Conservation (phyloP, 2,329 filamentous ascomycete species). For the Passalora sequoiae region DNA sequence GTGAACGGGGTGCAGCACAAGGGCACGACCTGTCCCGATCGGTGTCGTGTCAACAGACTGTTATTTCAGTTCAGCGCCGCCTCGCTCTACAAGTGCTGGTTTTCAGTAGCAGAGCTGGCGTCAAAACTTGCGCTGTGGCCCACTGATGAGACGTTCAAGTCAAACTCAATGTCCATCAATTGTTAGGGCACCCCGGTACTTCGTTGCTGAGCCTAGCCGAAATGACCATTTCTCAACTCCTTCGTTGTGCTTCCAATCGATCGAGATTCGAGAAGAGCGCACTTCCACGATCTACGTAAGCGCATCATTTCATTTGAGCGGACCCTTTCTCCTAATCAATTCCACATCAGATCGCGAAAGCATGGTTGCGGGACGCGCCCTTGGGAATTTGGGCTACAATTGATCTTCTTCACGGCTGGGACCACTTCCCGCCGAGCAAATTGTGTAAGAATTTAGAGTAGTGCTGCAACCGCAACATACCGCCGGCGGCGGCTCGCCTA, state of each 20-base stretch:
- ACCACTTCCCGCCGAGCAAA: not conserved
- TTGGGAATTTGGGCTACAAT: not conserved
- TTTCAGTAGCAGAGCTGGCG: constrained; percentile 14
- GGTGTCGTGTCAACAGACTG: constrained; percentile 6
- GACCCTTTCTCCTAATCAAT: not conserved
- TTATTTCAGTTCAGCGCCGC: constrained; percentile 1
- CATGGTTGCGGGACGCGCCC: too few species aligned
- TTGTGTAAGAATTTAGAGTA: not conserved
- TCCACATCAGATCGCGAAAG: not conserved
- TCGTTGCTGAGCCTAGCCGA: constrained; percentile 11
- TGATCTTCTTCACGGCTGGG: not conserved
- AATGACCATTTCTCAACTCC: constrained; percentile 15
- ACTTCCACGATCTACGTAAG: not conserved
- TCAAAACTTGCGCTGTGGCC: too few species aligned
- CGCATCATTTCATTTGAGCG: not conserved
- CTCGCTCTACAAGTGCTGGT: too few species aligned
- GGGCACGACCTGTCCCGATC: constrained; percentile 10
- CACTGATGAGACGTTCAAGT: not conserved
- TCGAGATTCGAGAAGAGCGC: too few species aligned
- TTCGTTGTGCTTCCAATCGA: too few species aligned
- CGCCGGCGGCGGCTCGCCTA: too few species aligned
- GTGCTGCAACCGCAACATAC: not conserved
- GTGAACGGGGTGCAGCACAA: constrained; percentile 4
- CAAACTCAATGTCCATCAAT: not conserved
- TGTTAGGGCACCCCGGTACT: constrained; percentile 1